Percentiles rank a stretch among this genome's conserved stretches.
phyloP scores from a whole-genome alignment of 1,284 basidiomycete genomes.

The Cutaneotrichosporon sp. region DNA sequence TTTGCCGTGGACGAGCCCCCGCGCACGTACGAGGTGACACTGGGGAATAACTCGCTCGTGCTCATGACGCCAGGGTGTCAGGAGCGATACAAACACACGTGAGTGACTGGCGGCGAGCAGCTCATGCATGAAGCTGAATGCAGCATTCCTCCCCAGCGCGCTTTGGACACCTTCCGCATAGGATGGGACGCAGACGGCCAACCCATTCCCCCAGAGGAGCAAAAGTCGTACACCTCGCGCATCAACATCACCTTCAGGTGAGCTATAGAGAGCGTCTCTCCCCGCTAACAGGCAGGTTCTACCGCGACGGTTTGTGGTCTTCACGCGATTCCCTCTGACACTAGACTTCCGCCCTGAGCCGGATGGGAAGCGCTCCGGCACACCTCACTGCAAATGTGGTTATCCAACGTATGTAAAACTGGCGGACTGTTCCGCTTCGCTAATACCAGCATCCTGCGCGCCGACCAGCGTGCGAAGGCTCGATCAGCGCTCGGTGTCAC shows the following conservation, averaged over 20 bases:
- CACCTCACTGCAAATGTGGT: constrained; percentile 66
- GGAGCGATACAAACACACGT: constrained; percentile 70
- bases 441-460: constrained; percentile 40
- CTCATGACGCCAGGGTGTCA: constrained; percentile 91
- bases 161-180: constrained; percentile 71
- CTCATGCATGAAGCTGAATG: neutral
- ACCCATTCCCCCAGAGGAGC: constrained; percentile 27
- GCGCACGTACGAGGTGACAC: constrained; percentile 74
- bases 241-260: constrained; percentile 81
- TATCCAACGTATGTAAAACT: constrained; percentile 56
- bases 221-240: constrained; percentile 59
- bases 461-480: constrained; percentile 49
- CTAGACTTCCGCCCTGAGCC: constrained; percentile 69
- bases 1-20: constrained; percentile 57
- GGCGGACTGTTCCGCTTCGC: neutral
- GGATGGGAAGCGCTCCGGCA: constrained; percentile 34
- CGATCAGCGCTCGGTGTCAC: constrained; percentile 9
- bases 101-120: constrained; percentile 10
- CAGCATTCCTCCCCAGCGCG: constrained; percentile 64
- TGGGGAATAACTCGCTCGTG: constrained; percentile 79
- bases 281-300: constrained; percentile 23
- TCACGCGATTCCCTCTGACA: constrained; percentile 31
- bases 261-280: neutral
- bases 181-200: constrained; percentile 44
- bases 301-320: constrained; percentile 30